These are phyloP conservation scores for Penicillium maclennaniae DNA, from an alignment of 495 filamentous ascomycete genomes.

Conservation along the genomic window DNA sequence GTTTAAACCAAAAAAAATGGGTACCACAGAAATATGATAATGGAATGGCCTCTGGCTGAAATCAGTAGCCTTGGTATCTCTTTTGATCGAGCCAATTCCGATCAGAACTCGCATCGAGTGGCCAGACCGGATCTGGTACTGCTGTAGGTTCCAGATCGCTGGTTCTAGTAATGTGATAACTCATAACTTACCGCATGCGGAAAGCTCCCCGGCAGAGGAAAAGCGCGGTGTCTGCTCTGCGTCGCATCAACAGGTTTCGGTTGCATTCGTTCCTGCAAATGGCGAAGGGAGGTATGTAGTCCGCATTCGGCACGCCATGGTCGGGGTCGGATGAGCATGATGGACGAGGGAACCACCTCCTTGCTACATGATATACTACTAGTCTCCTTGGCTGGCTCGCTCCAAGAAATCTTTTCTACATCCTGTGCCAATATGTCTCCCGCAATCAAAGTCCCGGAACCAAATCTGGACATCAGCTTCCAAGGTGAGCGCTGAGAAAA, in stretches of 20 bases:
- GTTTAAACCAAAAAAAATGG: not conserved
- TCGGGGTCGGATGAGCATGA: not conserved
- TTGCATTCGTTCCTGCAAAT: constrained; percentile 12
- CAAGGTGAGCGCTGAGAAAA: constrained; percentile 12
- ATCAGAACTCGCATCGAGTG: too few relatives aligned
- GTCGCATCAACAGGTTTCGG: constrained; percentile 12
- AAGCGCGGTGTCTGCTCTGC: not conserved
- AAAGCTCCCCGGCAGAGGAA: not conserved
- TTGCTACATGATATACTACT: constrained; percentile 3
- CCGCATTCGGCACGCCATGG: constrained; percentile 7
- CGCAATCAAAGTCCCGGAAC: constrained; percentile 21
- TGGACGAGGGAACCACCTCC: not conserved
- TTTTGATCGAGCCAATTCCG: not conserved
- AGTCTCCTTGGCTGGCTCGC: not conserved
- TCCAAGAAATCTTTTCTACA: not conserved
- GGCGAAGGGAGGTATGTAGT: not conserved
- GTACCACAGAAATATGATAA: not conserved
- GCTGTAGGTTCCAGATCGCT: not conserved
- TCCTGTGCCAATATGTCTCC: constrained; percentile 21
- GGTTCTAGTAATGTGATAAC: not conserved
- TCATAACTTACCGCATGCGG: constrained; percentile 21
- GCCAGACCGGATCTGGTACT: not conserved
- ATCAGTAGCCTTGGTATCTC: not conserved
- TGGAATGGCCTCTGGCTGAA: not conserved
- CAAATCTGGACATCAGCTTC: constrained; percentile 29